These are phyloP conservation scores for Sarocladium oryzae DNA, from an alignment of 2,329 filamentous ascomycete genomes.

Conservation along the genomic window DNA sequence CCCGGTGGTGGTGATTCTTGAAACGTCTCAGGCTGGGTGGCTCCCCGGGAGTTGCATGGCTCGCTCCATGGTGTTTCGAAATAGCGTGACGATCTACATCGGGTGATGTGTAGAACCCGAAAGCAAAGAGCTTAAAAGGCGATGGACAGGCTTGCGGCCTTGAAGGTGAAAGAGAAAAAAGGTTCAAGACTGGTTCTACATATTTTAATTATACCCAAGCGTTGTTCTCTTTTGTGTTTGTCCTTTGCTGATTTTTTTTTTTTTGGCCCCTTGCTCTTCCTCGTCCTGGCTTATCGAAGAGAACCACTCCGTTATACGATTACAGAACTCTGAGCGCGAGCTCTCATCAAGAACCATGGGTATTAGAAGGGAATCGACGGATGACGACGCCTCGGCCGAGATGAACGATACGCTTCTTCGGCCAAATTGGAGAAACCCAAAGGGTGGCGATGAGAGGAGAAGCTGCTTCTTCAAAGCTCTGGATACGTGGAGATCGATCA, in stretches of 20 bases:
- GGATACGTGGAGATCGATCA: neutral
- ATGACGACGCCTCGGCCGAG: constrained; percentile 4
- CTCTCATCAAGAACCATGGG: no score
- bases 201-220: no score
- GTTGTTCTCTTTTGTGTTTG: neutral
- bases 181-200: neutral
- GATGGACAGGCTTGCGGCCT: neutral
- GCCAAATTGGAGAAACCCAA: neutral
- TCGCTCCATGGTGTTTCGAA: neutral
- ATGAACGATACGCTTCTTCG: constrained; percentile 3
- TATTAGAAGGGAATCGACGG: neutral
- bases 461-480: constrained; percentile 3
- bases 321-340: no score
- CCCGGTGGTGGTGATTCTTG: constrained; percentile 3
- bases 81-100: neutral
- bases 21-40: constrained; percentile 7
- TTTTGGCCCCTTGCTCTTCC: no score
- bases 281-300: no score
- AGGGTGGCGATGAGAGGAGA: neutral
- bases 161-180: neutral
- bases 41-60: neutral
- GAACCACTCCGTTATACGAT: no score
- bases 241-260: neutral
- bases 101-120: neutral
- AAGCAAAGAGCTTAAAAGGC: neutral